Percentiles rank a stretch among this genome's conserved stretches.
phyloP scores from a whole-genome alignment of 108 stramenopile genomes.

The Seminavis robusta region DNA sequence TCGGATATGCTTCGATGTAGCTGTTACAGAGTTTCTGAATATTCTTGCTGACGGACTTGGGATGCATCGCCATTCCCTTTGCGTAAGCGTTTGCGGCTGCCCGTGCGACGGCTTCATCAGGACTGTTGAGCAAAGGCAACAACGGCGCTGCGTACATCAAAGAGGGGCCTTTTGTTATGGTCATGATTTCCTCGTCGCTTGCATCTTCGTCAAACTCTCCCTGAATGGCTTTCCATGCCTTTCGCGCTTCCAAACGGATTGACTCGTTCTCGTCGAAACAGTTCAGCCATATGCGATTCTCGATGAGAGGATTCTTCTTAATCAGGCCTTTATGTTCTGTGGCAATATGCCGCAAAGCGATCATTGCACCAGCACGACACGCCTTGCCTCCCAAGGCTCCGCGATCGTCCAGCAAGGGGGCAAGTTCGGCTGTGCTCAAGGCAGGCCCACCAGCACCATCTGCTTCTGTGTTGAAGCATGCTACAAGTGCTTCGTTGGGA shows the following conservation, averaged over 20 bases:
- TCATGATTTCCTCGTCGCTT: conserved; percentile 7
- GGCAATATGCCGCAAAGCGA: conserved; percentile 63
- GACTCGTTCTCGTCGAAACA: conserved; percentile 66
- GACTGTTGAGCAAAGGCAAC: conserved; percentile 65
- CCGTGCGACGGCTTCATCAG: conserved; percentile 50
- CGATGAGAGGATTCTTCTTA: conserved; percentile 77
- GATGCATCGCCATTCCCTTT: conserved; percentile 59
- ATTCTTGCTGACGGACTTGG: conserved; percentile 54
- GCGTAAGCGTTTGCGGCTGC: conserved; percentile 73
- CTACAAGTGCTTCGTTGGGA: conserved; percentile 68
- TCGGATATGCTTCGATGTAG: conserved; percentile 75
- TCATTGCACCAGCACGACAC: conserved; percentile 72
- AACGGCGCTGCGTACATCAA: conserved; percentile 77
- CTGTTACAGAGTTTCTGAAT: conserved; percentile 61
- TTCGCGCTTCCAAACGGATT: conserved; percentile 58
- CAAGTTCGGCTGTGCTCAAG: conserved; percentile 64
- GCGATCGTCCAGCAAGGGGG: conserved; percentile 70
- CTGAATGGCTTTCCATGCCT: conserved; percentile 57
- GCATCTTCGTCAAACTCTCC: conserved; percentile 24
- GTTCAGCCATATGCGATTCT: conserved; percentile 83
- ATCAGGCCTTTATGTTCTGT: conserved; percentile 49
- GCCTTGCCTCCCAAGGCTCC: conserved; percentile 74
- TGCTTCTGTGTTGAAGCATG: conserved; percentile 63
- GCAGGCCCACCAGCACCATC: conserved; percentile 23
- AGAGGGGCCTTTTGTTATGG: conserved; percentile 61